Evolutionary conservation across 805 yeast genomes (phyloP).

Genomic region (Myxozyma melibiosi): DNA sequence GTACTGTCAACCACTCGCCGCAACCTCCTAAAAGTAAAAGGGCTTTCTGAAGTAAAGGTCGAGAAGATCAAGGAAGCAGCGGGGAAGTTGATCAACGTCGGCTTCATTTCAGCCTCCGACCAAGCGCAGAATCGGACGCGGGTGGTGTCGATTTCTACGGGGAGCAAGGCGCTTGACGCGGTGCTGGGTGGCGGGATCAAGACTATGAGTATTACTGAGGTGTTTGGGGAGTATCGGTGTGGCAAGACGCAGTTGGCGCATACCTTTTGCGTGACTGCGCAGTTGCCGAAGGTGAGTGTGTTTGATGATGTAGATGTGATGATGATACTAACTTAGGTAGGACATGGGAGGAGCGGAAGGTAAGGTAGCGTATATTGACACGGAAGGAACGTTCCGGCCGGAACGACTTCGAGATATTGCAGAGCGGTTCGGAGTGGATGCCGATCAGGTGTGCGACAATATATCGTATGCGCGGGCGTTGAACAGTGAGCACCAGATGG

Average conservation of each 20-base stretch:
- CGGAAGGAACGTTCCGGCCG: conserved; percentile 82
- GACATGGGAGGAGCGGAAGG: conserved; percentile 78
- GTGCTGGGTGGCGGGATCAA: conserved; percentile 74
- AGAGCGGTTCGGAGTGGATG: conserved; percentile 65
- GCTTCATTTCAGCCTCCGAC: conserved; percentile 72
- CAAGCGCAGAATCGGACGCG: conserved; percentile 66
- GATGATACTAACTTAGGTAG: neutral
- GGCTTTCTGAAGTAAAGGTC: conserved; percentile 74
- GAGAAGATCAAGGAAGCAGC: conserved; percentile 78
- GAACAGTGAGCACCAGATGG: conserved; percentile 79
- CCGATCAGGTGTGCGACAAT: conserved; percentile 59
- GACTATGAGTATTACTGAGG: conserved; percentile 77
- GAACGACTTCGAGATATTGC: conserved; percentile 68
- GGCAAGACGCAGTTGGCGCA: conserved; percentile 84
- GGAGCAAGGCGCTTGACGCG: conserved; percentile 68
- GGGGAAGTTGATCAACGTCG: conserved; percentile 61
- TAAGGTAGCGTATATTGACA: conserved; percentile 75
- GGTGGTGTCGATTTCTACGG: conserved; percentile 68
- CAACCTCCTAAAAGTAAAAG: conserved; percentile 65
- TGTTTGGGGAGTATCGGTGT: conserved; percentile 77
- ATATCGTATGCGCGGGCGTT: conserved; percentile 76
- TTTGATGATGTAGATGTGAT: neutral
- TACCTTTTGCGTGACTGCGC: conserved; percentile 75
- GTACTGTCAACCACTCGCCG: conserved; percentile 65
- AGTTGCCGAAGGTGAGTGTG: conserved; percentile 47